Evolutionary conservation across 805 yeast species (phyloP), one percentile per base, ranked within the genome.

Genomic region (Candida tallmaniae): DNA sequence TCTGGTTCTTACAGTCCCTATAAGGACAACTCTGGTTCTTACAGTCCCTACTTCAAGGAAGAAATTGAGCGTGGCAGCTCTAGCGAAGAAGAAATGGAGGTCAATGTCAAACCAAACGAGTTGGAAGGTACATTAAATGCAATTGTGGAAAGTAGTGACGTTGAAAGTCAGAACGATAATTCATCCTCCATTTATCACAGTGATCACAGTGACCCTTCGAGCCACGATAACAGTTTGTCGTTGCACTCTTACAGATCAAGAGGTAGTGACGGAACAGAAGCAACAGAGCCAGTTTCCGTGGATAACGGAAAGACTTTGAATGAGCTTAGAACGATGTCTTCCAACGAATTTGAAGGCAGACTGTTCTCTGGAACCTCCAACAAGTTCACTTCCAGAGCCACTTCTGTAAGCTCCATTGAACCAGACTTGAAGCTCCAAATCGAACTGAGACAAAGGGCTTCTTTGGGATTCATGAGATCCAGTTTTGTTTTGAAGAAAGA

Each of bases 381-480:
- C 29, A 37, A 19, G 10, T 29, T 23, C 16, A 27, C 32, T 15
- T 39, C 44, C 2, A 42, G 46, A 37, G 37, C 40, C 14, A 40
- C 46, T 10, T 42, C 46, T 3, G 33, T 42, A 9, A 39, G 44
- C 22, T 42, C 46, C 12, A 37, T 42, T 14, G 39, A 36, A 27
- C 44, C 44, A 6, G 46, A 39, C 25, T 39, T 39, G 20, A 39
- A 39, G 35, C 15, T 40, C 19, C 47, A 43, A 34, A 43, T 43
- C 25, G 41, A 43, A 38, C 41, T 36, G 42, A 43, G 50, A 31
- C 50, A 45, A 39, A 48, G 65, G 31, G 70, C 64, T 19, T 65
- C 71, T 2, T 39, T 58, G 31, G 72, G 72, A 0, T 66, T 66
- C 44, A 66, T 66, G 71, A 60, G 65, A 49, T 53, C 62, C 33